A percentile compares a stretch with the other conserved stretches of the same genome.
Conservation (phyloP, 371 early-diverging fungal genomes). For the Mucor mucedo region DNA sequence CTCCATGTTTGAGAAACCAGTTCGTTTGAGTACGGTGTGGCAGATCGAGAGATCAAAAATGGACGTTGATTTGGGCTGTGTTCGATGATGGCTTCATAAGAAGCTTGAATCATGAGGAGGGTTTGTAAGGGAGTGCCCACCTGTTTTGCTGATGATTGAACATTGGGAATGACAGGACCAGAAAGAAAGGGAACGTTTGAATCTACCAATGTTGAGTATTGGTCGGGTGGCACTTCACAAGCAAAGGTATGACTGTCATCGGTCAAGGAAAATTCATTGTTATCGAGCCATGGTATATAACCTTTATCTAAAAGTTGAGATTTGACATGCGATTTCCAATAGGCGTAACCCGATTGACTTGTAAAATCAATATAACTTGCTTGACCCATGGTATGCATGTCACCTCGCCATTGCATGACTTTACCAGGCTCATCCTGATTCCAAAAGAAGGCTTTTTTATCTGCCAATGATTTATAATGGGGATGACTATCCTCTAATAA, state of each 20-base stretch:
- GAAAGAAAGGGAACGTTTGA: background rate
- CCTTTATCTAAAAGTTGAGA: conserved; percentile 54
- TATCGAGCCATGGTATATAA: conserved; percentile 66
- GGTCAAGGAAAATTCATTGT: conserved; percentile 62
- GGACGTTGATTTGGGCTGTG: conserved; percentile 49
- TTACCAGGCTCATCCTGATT: conserved; percentile 36
- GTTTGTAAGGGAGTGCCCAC: conserved; percentile 61
- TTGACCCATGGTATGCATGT: conserved; percentile 48
- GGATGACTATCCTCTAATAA: conserved; percentile 58
- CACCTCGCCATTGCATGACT: conserved; percentile 62
- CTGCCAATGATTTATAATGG: conserved; percentile 37
- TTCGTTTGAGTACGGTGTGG: conserved; percentile 54
- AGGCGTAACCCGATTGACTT: conserved; percentile 50
- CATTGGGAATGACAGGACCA: conserved; percentile 11
- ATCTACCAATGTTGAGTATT: background rate
- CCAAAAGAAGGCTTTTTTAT: conserved; percentile 53
- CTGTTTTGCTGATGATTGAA: background rate
- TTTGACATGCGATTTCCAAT: conserved; percentile 57
- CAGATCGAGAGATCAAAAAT: conserved; percentile 64
- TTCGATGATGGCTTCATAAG: conserved; percentile 57
- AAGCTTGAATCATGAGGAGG: conserved; percentile 60
- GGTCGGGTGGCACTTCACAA: conserved; percentile 29
- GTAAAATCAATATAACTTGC: conserved; percentile 67
- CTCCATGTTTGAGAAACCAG: conserved; percentile 63
- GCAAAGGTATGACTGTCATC: conserved; percentile 50